phyloP scores from a whole-genome alignment of 2,329 filamentous ascomycete species.

The Trichoderma koningiopsis region DNA sequence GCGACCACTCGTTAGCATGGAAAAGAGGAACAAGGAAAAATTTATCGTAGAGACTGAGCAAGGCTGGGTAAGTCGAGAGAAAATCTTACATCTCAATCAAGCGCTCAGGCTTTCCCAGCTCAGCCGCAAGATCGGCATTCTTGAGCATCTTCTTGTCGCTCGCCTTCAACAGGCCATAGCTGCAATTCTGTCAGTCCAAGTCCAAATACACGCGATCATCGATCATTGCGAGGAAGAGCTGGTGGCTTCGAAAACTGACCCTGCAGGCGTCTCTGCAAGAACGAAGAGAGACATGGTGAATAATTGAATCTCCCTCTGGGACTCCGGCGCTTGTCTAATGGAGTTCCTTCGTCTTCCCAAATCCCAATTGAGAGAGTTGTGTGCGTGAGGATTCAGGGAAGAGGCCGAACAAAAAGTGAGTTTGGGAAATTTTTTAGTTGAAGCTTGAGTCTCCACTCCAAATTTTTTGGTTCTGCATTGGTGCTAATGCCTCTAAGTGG shows the following conservation, averaged over 20 bases:
- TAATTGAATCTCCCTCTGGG: constrained; percentile 36
- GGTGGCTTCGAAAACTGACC: constrained; percentile 49
- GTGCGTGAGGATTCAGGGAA: constrained; percentile 40
- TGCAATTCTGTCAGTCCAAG: constrained; percentile 46
- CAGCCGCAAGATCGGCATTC: constrained; percentile 74
- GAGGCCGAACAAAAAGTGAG: constrained; percentile 36
- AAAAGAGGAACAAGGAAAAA: constrained; percentile 21
- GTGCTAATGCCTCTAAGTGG: constrained; percentile 35
- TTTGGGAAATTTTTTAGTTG: constrained; percentile 48
- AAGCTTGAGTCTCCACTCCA: constrained; percentile 42
- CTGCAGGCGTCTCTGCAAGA: constrained; percentile 88
- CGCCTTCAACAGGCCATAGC: constrained; percentile 97
- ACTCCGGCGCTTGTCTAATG: constrained; percentile 38
- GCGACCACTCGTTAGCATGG: constrained; percentile 14
- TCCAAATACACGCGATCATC: constrained; percentile 4
- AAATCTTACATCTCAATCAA: constrained; percentile 76
- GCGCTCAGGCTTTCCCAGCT: constrained; percentile 78
- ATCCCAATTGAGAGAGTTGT: constrained; percentile 40
- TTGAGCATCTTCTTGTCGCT: constrained; percentile 98
- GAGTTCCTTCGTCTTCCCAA: constrained; percentile 40
- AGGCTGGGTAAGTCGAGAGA: constrained; percentile 30
- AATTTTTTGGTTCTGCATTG: constrained; percentile 47
- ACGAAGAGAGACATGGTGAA: constrained; percentile 83
- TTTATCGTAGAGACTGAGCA: background rate
- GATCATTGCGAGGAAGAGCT: constrained; percentile 5